These are phyloP conservation scores for Xanthoconium purpureum DNA, from an alignment of 768 basidiomycete genomes.

Conservation along the genomic window DNA sequence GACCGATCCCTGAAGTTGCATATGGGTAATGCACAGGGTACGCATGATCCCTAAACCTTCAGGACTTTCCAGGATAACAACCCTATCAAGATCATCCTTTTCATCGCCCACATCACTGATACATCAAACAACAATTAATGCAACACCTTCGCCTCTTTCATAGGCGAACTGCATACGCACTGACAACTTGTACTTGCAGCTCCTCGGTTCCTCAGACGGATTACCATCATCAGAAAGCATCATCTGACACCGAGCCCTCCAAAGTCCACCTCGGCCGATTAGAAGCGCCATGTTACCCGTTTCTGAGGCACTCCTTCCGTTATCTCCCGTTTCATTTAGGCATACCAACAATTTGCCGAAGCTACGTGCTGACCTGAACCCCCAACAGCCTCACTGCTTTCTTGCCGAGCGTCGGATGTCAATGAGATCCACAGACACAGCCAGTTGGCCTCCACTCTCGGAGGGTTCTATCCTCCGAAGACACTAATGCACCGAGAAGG, in stretches of 20 bases:
- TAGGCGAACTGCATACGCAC: not conserved
- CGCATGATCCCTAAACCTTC: not conserved
- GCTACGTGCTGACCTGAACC: not conserved
- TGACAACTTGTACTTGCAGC: not conserved
- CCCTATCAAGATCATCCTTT: not conserved
- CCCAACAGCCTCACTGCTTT: not conserved
- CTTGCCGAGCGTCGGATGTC: conserved; percentile 10
- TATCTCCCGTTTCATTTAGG: not conserved
- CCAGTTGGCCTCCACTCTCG: conserved; percentile 9
- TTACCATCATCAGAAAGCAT: not conserved
- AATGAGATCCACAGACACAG: conserved; percentile 10
- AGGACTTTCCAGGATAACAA: not conserved
- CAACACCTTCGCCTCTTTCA: not conserved
- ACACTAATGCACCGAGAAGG: not conserved
- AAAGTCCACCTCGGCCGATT: conserved; percentile 5
- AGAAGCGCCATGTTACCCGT: not conserved
- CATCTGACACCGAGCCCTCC: not conserved
- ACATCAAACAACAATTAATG: not conserved
- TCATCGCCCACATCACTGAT: conserved; percentile 2
- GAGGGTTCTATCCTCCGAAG: conserved; percentile 7
- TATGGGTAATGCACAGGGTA: not conserved
- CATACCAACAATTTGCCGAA: not conserved
- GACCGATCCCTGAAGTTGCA: not conserved
- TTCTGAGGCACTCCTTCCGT: not conserved
- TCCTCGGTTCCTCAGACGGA: not conserved